Base-by-base conservation (phyloP, 768 basidiomycete species). In the Holtermanniella nyarrowii region DNA sequence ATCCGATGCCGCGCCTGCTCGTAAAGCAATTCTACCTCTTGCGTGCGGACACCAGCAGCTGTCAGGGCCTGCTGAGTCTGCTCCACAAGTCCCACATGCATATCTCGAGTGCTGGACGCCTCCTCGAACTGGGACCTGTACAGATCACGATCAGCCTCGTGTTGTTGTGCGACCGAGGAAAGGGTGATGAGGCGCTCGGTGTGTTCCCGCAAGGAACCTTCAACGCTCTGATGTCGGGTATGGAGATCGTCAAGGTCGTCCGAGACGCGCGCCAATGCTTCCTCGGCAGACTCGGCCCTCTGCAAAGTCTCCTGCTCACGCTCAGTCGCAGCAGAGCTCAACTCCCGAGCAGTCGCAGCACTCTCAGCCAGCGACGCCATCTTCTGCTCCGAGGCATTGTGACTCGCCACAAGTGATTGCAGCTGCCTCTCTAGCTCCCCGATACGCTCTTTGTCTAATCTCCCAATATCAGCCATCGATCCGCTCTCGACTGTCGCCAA, bases 61-160 rank as follows among this genome's bases (percentile, higher is more conserved):
- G 80, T 75, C 45, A 99, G 76, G 0, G 89, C 88, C 13, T 73
- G 72, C 40, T 84, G 84, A 1, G 87, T 81, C 71, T 95, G 88
- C 31, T 93, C 88, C 46, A 97, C 76, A 1, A 89, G 82, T 20
- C 82, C 83, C 45, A 96, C 74, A 67, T 96, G 89, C 63, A 88
- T 83, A 45, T 91, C 88, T 21, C 82, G 80, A 5, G 83, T 80
- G 5, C 76, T 73, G 4, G 75, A 72, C 27, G 90, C 76, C 46
- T 88, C 85, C 12, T 85, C 84, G 18, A 88, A 74, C 70, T 88
- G 82, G 3, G 76, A 74, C 51, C 79, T 79, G 20, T 82, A 70
- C 48, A 78, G 77, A 50, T 79, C 71, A 52, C 82, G 77, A 43
- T 97, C 91, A 0, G 84, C 86, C 56, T 88, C 84, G 48, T 79